These are phyloP conservation scores for Rubus parviflorus DNA, from an alignment of 306 rosid genomes.

Conservation along the genomic window DNA sequence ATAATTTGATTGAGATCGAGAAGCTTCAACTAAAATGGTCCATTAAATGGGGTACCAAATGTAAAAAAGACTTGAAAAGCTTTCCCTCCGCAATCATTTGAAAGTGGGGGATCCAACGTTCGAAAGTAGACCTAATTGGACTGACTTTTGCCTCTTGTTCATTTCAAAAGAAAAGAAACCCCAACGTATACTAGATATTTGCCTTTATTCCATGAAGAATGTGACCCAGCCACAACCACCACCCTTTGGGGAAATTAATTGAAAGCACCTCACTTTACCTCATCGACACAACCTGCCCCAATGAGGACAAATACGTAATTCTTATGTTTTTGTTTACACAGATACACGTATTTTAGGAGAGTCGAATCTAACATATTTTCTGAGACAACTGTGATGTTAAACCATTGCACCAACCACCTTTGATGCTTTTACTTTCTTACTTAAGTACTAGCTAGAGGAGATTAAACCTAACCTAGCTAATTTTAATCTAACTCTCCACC, in stretches of 20 bases:
- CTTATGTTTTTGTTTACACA: background rate
- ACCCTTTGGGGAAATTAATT: background rate
- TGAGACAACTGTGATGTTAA: too few relatives aligned
- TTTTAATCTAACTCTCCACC: background rate
- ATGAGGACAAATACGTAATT: constrained; percentile 19
- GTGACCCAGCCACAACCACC: constrained; percentile 34
- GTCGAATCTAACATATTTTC: too few relatives aligned
- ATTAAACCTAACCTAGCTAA: background rate
- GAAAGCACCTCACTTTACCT: constrained; percentile 19
- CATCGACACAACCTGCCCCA: background rate
- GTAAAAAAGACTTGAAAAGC: constrained; percentile 43
- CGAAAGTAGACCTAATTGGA: constrained; percentile 26
- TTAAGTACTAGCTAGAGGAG: background rate
- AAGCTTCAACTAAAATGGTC: constrained; percentile 45
- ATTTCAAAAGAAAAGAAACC: constrained; percentile 34
- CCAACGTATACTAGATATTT: constrained; percentile 31
- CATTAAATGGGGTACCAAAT: constrained; percentile 51
- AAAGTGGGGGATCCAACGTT: constrained; percentile 88
- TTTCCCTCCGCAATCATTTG: constrained; percentile 50
- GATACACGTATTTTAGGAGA: too few relatives aligned
- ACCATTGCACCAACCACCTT: too few relatives aligned
- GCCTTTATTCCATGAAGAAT: constrained; percentile 38
- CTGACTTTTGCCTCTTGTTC: constrained; percentile 39
- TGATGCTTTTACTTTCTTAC: background rate
- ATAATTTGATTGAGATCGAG: constrained; percentile 21